Evolutionary conservation across 2,329 filamentous ascomycete species (phyloP).

Genomic region (Hawksworthiomyces lignivorus): DNA sequence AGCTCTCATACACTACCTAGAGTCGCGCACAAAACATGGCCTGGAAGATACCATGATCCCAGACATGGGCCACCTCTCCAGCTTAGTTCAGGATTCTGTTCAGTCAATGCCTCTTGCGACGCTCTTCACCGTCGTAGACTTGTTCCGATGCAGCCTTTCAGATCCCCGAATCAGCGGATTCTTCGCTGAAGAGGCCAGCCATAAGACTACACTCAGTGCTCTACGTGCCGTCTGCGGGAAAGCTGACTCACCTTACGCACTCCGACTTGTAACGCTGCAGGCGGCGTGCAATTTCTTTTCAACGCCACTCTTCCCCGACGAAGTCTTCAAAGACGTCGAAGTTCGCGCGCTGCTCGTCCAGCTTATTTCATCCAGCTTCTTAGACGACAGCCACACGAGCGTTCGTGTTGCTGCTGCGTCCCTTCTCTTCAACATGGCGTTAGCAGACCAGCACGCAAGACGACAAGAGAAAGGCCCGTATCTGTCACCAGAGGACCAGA

Average conservation of each 20-base stretch:
- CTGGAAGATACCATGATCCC: constrained; percentile 63
- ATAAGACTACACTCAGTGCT: constrained; percentile 55
- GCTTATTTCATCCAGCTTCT: constrained; percentile 67
- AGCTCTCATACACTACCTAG: constrained; percentile 63
- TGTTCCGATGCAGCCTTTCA: constrained; percentile 68
- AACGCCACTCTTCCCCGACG: constrained; percentile 60
- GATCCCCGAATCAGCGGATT: constrained; percentile 75
- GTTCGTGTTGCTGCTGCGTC: constrained; percentile 76
- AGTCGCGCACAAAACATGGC: constrained; percentile 48
- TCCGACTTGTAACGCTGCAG: constrained; percentile 77
- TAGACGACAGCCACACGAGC: constrained; percentile 67
- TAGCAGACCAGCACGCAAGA: constrained; percentile 48
- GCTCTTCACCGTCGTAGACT: constrained; percentile 77
- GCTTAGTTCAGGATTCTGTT: constrained; percentile 50
- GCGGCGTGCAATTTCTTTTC: constrained; percentile 80
- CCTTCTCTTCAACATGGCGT: constrained; percentile 73
- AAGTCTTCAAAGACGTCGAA: constrained; percentile 44
- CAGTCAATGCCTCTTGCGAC: constrained; percentile 51
- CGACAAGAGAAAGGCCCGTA: not conserved
- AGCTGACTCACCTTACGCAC: constrained; percentile 62
- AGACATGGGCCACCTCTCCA: constrained; percentile 57
- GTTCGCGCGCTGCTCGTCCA: constrained; percentile 55
- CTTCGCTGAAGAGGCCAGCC: constrained; percentile 67
- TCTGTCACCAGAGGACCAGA: constrained; percentile 62
- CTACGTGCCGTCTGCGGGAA: constrained; percentile 51